Conservation (phyloP, 306 rosid genomes). For the Prunus campanulata region DNA sequence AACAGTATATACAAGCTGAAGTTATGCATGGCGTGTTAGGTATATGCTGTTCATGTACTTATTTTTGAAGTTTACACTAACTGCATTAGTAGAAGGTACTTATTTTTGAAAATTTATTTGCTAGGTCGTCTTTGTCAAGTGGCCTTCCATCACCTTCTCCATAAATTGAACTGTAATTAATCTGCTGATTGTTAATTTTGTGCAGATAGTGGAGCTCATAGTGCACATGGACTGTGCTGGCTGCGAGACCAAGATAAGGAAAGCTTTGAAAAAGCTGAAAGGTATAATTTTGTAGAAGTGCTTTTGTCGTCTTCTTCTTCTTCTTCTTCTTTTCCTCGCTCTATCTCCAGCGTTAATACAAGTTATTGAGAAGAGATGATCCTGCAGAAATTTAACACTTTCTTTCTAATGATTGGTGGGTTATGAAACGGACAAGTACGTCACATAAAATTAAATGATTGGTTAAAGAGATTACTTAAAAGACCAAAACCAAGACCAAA, state of each 20-base stretch:
- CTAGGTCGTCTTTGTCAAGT: too few relatives aligned
- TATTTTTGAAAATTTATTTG: neutral
- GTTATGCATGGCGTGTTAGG: too few relatives aligned
- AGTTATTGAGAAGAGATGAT: too few relatives aligned
- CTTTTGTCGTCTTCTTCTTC: too few relatives aligned
- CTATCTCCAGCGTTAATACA: neutral
- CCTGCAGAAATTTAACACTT: too few relatives aligned
- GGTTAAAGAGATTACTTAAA: neutral
- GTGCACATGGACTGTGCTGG: slow-evolving; percentile 70
- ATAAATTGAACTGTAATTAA: neutral
- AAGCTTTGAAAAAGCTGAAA: slow-evolving; percentile 49
- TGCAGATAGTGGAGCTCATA: slow-evolving; percentile 59
- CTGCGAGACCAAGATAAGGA: slow-evolving; percentile 60
- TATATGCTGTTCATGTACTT: neutral
- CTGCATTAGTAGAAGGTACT: neutral
- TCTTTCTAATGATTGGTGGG: too few relatives aligned
- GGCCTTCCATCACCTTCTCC: neutral
- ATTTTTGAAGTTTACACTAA: neutral
- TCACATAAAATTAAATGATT: neutral
- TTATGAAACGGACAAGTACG: too few relatives aligned
- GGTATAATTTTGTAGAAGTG: slow-evolving; percentile 26
- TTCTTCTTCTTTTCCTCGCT: neutral
- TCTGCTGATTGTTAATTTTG: neutral
- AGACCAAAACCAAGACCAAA: neutral
- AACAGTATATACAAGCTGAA: too few relatives aligned